Conservation (phyloP, 2,329 filamentous ascomycete genomes). For the Aspergillus bombycis region DNA sequence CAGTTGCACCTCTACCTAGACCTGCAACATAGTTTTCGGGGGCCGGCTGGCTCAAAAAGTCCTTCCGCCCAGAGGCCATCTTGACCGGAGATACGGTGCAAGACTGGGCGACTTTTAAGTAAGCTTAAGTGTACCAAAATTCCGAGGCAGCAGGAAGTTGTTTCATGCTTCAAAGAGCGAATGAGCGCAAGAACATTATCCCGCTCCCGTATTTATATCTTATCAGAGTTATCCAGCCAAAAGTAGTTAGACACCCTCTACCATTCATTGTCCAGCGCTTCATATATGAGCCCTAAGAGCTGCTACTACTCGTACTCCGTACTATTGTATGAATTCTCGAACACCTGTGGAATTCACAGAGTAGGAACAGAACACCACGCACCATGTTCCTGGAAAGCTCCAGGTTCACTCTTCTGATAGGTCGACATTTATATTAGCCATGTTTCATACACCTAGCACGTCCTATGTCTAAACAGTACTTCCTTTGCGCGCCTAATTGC, state of each 20-base stretch:
- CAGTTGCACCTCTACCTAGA: conserved; percentile 94
- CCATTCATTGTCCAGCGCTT: no score
- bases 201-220: conserved; percentile 51
- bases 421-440: conserved; percentile 86
- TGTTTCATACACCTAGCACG: conserved; percentile 66
- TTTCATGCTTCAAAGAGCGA: conserved; percentile 75
- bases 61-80: conserved; percentile 68
- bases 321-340: conserved; percentile 70
- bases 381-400: conserved; percentile 38
- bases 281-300: background rate
- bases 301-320: background rate
- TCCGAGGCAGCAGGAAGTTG: background rate
- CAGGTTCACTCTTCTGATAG: conserved; percentile 61
- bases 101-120: background rate
- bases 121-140: background rate
- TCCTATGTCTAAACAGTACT: conserved; percentile 5
- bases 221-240: background rate
- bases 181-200: conserved; percentile 66
- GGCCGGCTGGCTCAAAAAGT: conserved; percentile 85
- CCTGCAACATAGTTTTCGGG: conserved; percentile 92
- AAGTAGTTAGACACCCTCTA: background rate
- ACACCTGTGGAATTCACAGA: conserved; percentile 96
- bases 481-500: background rate
- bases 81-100: conserved; percentile 21
- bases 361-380: conserved; percentile 64